phyloP scores from a whole-genome alignment of 2,329 filamentous ascomycete genomes.

The Fusarium algeriense region DNA sequence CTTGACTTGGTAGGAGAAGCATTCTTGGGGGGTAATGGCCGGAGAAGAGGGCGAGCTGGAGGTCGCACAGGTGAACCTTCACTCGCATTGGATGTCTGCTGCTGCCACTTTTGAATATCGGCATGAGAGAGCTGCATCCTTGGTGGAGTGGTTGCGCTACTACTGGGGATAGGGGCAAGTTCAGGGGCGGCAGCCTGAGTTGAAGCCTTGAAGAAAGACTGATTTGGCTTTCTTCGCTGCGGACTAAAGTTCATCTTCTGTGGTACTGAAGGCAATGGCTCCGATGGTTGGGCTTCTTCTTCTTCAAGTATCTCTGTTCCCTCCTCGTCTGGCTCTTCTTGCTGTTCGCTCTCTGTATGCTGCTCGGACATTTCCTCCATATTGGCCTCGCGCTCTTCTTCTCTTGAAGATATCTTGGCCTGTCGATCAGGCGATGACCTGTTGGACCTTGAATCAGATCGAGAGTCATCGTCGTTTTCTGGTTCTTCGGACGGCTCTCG shows the following conservation, averaged over 20 bases:
- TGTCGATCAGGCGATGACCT: conserved; percentile 51
- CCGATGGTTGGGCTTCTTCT: conserved; percentile 42
- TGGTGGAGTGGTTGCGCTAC: conserved; percentile 50
- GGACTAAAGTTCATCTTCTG: conserved; percentile 66
- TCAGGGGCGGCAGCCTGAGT: conserved; percentile 10
- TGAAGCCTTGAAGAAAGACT: conserved; percentile 56
- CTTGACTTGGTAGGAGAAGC: conserved; percentile 69
- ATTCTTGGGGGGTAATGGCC: conserved; percentile 63
- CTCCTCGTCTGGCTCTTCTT: conserved; percentile 45
- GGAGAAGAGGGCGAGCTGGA: conserved; percentile 57
- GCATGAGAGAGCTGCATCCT: conserved; percentile 57
- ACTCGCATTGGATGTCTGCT: conserved; percentile 54
- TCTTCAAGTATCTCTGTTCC: conserved; percentile 42
- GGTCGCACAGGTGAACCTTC: conserved; percentile 52
- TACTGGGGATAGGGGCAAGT: conserved; percentile 31
- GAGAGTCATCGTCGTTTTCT: conserved; percentile 51
- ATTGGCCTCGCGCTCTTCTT: conserved; percentile 13
- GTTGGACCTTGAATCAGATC: conserved; percentile 48
- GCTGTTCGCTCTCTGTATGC: conserved; percentile 1
- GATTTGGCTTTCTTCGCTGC: conserved; percentile 51
- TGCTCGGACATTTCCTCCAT: conserved; percentile 12
- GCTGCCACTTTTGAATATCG: conserved; percentile 58
- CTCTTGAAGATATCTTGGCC: not conserved
- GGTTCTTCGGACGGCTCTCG: conserved; percentile 22
- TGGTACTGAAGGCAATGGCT: conserved; percentile 52